Evolutionary conservation across 2,329 filamentous ascomycete species (phyloP).

Genomic region (Basipetospora chlamydospora): DNA sequence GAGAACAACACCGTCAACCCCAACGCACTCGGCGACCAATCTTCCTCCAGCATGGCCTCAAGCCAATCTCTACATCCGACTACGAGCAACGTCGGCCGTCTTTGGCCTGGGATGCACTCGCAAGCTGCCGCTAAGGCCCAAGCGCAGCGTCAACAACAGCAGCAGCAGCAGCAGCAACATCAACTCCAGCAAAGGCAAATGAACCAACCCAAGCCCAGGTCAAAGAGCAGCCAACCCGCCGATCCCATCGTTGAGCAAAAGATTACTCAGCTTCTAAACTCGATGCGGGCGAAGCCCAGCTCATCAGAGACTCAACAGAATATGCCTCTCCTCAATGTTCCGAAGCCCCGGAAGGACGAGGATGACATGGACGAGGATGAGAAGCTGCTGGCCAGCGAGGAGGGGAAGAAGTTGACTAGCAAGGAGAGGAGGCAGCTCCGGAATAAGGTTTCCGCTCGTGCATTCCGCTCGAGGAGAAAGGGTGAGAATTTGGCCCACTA

Average conservation of each 20-base stretch:
- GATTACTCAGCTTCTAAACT: conserved; percentile 82
- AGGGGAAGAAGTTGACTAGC: conserved; percentile 97
- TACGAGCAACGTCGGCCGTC: conserved; percentile 43
- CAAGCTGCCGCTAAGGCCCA: conserved; percentile 69
- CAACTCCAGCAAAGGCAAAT: conserved; percentile 34
- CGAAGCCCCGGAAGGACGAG: conserved; percentile 77
- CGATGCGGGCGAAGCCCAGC: conserved; percentile 66
- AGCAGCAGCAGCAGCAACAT: conserved; percentile 33
- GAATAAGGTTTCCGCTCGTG: conserved; percentile 96
- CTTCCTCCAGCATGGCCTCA: conserved; percentile 25
- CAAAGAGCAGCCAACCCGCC: conserved; percentile 35
- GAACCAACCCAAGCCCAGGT: conserved; percentile 28
- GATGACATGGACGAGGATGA: conserved; percentile 99
- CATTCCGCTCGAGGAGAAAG: conserved; percentile 95
- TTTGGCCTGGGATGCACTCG: conserved; percentile 90
- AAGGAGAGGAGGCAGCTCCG: conserved; percentile 94
- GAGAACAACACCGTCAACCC: conserved; percentile 51
- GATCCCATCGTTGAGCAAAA: conserved; percentile 78
- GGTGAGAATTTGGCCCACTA: too few species aligned
- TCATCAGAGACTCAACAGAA: conserved; percentile 28
- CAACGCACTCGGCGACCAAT: conserved; percentile 49
- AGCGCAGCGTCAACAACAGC: conserved; percentile 46
- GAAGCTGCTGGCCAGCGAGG: conserved; percentile 82
- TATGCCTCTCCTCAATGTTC: conserved; percentile 46
- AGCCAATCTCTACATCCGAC: conserved; percentile 11